These are phyloP conservation scores for Coriolopsis trogii DNA, from an alignment of 1,284 basidiomycete species.

Conservation along the genomic window DNA sequence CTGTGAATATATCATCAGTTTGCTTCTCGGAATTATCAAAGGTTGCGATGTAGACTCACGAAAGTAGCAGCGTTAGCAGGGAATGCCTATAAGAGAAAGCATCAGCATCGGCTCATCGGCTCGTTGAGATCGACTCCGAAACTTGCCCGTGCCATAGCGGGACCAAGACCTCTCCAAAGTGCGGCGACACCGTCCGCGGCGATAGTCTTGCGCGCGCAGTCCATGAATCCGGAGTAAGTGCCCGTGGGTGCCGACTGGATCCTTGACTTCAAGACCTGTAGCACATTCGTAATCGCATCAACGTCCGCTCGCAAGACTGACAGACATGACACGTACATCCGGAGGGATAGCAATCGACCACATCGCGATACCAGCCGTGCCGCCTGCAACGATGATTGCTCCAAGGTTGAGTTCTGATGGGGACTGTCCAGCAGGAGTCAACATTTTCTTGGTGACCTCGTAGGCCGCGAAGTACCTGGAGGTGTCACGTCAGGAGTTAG, in stretches of 20 bases:
- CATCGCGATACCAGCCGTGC: constrained; percentile 96
- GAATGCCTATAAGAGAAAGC: constrained; percentile 62
- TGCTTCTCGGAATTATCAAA: no score
- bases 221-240: constrained; percentile 92
- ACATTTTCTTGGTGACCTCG: constrained; percentile 87
- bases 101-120: neutral
- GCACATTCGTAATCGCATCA: neutral
- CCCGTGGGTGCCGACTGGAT: constrained; percentile 97
- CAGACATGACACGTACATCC: constrained; percentile 67
- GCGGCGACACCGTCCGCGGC: constrained; percentile 89
- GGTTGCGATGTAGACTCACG: no score
- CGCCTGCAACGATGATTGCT: constrained; percentile 91
- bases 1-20: constrained; percentile 8
- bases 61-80: constrained; percentile 97
- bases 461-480: constrained; percentile 95
- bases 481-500: constrained; percentile 2
- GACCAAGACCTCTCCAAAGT: constrained; percentile 97
- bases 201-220: constrained; percentile 92
- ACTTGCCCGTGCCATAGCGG: constrained; percentile 90
- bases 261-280: constrained; percentile 88
- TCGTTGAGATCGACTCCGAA: no score
- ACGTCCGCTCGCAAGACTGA: neutral
- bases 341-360: constrained; percentile 96
- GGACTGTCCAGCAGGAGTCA: constrained; percentile 79
- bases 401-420: constrained; percentile 85